Evolutionary conservation across 2,329 filamentous ascomycete species (phyloP), one percentile per base, ranked within the genome.

Genomic region (Fusarium nodosum): DNA sequence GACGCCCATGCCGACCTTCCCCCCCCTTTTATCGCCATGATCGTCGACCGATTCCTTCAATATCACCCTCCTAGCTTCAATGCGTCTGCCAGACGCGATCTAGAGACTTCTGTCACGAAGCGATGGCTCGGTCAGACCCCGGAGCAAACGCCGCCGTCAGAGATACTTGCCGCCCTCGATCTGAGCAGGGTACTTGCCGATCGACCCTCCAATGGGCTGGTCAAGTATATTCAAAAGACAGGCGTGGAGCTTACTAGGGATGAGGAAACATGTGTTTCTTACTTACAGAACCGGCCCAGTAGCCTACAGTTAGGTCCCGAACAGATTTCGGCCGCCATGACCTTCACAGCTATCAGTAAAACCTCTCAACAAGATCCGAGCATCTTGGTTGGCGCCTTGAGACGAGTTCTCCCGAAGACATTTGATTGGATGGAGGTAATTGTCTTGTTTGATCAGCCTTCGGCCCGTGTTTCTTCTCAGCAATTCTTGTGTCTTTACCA

Each of bases 31-130:
- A 86, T 97, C 64, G 92, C 92, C 50, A 83, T 90, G 62, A 90
- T 97, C 61, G 85, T 97, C 79, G 93, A 97, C 78, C 92, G 93
- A 72, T 92, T 97, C 73, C 90, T 97, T 56, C 90, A 96, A 79
- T 90, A 94, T 73, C 93, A 94, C 53, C 93, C 94, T 31, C 92
- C 92, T 28, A 93, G 91, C 78, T 97, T 97, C 82, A 93, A 92
- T 74, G 89, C 93, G 56, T 86, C 90, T 55, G 90, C 88, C 60
- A 89, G 92, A 75, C 85, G 90, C 68, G 91, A 94, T 75, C 85
- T 92, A 16, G 85, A 86, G 60, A 85, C 88, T 76, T 91, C 90
- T 68, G 85, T 90, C 60, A 86, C 86, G 73, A 85, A 91, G 59
- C 88, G 93, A 72, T 97, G 93, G 78, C 84, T 88, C 44, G 85